Evolutionary conservation across 352 stramenopile genomes (phyloP), one percentile per base, ranked within the genome.

Genomic region (Peronospora farinosa): DNA sequence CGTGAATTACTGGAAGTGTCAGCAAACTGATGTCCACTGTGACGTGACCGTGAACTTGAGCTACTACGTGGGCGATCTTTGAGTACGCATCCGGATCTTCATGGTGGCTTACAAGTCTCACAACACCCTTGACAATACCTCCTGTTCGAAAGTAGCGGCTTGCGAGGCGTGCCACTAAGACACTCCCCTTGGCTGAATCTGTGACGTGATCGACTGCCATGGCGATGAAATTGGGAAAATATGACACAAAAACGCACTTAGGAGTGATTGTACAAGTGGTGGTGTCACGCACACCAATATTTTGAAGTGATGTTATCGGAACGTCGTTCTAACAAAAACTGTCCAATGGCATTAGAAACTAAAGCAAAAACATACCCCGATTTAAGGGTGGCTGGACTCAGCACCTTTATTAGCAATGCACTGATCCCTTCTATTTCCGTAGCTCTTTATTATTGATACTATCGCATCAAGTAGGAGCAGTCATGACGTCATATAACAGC

Each of bases 21-120:
- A 98, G 63, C 8, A 97, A 71, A 70, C 98, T 95, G 51, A 94
- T 84, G 53, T 94, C 89, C 21, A 93, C 89, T 15, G 72, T 89
- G 36, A 97, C 82, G 53, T 86, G 75, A 16, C 65, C 75, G 51
- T 86, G 75, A 31, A 84, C 63, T 59, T 86, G 72, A 8, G 65
- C 72, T 21, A 81, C 72, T 15, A 83, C 73, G 15, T 65, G 60
- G 4, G 67, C 42, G 30, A 86, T 74, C 56, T 86, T 67, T 11
- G 67, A 67, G 5, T 50, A 40, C 5, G 58, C 57, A 37, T 69
- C 48, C 2, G 60, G 41, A 19, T 54, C 56, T 17, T 62, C 30
- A 28, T 55, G 63, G 15, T 62, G 33, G 12, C 67, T 78, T 3
- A 57, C 43, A n/a, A 86, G 63, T 35, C 69, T 42, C 40, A 86